Evolutionary conservation across 2,329 filamentous ascomycete species (phyloP).

Genomic region (Ophiocordyceps camponoti-floridani): DNA sequence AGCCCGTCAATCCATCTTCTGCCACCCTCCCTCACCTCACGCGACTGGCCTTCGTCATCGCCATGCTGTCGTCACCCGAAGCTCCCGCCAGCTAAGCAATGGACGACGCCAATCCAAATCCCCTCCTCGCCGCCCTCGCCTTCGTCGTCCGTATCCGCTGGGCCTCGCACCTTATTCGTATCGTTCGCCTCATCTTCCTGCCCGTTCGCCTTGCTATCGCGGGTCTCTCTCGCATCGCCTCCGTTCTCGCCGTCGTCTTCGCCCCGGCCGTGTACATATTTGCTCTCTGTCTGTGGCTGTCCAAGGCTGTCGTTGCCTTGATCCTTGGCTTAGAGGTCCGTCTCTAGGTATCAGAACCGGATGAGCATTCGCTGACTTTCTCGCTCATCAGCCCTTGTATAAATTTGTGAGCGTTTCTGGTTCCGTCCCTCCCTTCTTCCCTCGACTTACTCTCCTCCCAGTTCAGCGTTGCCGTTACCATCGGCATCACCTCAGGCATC

Average conservation of each 20-base stretch:
- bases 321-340: slow-evolving; percentile 18
- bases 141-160: slow-evolving; percentile 12
- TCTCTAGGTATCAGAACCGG: not conserved
- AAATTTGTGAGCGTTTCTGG: slow-evolving; percentile 17
- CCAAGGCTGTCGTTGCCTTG: slow-evolving; percentile 9
- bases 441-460: slow-evolving; percentile 5
- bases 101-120: slow-evolving; percentile 1
- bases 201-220: slow-evolving; percentile 13
- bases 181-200: slow-evolving; percentile 9
- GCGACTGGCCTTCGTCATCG: not conserved
- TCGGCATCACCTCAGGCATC: slow-evolving; percentile 47
- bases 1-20: too few species aligned
- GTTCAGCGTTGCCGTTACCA: slow-evolving; percentile 46
- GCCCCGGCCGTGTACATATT: slow-evolving; percentile 18
- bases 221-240: slow-evolving; percentile 11
- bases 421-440: not conserved
- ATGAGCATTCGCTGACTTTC: not conserved
- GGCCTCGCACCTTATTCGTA: slow-evolving; percentile 7
- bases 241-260: slow-evolving; percentile 13
- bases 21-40: not conserved
- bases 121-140: slow-evolving; percentile 9
- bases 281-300: slow-evolving; percentile 9
- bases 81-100: not conserved
- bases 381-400: slow-evolving; percentile 18
- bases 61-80: not conserved